Evolutionary conservation across 1,139 yeast species (phyloP).

Genomic region (Candida tetrigidarum): DNA sequence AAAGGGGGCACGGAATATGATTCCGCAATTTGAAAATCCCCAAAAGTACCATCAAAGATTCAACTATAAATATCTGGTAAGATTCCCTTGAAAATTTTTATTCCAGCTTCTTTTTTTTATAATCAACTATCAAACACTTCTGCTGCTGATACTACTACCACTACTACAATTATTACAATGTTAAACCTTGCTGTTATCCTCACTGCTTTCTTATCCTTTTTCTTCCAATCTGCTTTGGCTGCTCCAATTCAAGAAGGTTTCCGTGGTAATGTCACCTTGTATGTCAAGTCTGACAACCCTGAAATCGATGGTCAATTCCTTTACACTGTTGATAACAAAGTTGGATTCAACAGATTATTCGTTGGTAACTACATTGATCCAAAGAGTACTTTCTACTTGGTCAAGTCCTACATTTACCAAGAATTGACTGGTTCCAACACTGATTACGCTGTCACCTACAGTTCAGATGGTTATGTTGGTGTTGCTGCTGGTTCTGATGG

Average conservation of each 20-base stretch:
- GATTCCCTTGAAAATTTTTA: background rate
- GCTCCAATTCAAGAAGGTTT: slow-evolving; percentile 7
- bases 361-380: slow-evolving; percentile 6
- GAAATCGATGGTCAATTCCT: slow-evolving; percentile 3
- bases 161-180: too few relatives aligned
- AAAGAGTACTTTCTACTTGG: slow-evolving; percentile 4
- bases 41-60: background rate
- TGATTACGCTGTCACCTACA: slow-evolving; percentile 2
- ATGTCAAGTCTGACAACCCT: slow-evolving; percentile 3
- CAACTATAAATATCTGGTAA: background rate
- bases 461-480: slow-evolving; percentile 2
- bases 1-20: too few relatives aligned
- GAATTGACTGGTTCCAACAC: background rate
- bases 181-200: slow-evolving; percentile 2
- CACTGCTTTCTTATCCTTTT: slow-evolving; percentile 7
- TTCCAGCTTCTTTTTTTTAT: background rate
- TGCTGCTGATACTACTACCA: too few relatives aligned
- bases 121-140: background rate
- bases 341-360: slow-evolving; percentile 4
- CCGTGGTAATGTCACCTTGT: slow-evolving; percentile 8
- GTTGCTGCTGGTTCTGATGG: slow-evolving; percentile 9
- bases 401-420: slow-evolving; percentile 1
- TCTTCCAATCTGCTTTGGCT: slow-evolving; percentile 6
- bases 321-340: slow-evolving; percentile 2
- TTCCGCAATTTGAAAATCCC: too few relatives aligned